phyloP scores from a whole-genome alignment of 1,284 basidiomycete genomes.

The Xerocomus nothofagi region DNA sequence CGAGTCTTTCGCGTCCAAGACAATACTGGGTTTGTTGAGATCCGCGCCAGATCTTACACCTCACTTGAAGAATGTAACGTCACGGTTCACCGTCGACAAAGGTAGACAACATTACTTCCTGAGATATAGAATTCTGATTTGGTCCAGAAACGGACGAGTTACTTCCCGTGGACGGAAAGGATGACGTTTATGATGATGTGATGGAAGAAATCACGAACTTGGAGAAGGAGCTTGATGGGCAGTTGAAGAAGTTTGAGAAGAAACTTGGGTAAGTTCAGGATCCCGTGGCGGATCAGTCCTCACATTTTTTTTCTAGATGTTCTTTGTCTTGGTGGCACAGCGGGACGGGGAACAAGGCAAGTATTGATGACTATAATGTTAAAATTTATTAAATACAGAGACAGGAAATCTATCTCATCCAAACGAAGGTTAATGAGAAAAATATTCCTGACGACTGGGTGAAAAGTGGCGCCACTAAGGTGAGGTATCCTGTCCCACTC shows the following conservation, averaged over 20 bases:
- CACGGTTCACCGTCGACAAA: conserved; percentile 65
- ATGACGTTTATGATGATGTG: conserved; percentile 79
- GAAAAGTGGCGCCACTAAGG: conserved; percentile 82
- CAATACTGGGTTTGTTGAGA: conserved; percentile 72
- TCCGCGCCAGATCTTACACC: conserved; percentile 78
- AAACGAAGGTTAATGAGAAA: conserved; percentile 59
- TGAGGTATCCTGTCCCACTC: conserved; percentile 25
- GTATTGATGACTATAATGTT: conserved; percentile 2
- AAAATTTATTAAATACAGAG: conserved; percentile 3
- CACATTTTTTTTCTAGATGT: conserved; percentile 36
- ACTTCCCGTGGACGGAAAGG: conserved; percentile 78
- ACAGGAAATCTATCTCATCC: conserved; percentile 87
- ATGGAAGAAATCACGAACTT: conserved; percentile 66
- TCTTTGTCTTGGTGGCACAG: conserved; percentile 83
- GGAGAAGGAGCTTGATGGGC: conserved; percentile 69
- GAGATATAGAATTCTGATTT: conserved; percentile 13
- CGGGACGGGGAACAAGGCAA: conserved; percentile 74
- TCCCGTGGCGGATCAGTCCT: conserved; percentile 10
- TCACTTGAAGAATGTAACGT: conserved; percentile 69
- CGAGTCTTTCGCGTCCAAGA: conserved; percentile 73
- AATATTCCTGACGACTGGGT: conserved; percentile 83
- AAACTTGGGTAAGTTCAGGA: conserved; percentile 49
- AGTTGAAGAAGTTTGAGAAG: conserved; percentile 62
- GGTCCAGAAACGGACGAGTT: conserved; percentile 62
- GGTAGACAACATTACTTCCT: conserved; percentile 43